Conservation (phyloP, 1,284 basidiomycete genomes). For the Malassezia sp. region DNA sequence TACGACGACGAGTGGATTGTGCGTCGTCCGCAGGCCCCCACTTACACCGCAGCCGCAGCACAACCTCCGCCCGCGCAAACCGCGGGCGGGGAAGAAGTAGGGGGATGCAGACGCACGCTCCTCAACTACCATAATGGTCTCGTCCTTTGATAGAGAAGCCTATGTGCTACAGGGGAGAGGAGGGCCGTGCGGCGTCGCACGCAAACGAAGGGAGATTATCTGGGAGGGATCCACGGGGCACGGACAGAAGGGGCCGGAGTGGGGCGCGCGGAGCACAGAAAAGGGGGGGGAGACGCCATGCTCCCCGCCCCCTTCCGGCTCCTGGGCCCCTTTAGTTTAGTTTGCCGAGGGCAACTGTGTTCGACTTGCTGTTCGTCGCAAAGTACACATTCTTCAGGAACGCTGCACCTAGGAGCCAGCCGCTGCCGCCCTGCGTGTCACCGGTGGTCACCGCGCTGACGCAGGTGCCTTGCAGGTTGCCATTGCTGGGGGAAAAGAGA, state of each 20-base stretch:
- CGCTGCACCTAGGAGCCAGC: constrained; percentile 57
- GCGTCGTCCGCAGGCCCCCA: not conserved
- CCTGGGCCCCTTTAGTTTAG: no score
- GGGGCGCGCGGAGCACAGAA: no score
- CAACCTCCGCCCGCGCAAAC: constrained; percentile 11
- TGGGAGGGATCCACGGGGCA: no score
- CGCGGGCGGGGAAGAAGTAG: not conserved
- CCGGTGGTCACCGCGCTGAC: constrained; percentile 63
- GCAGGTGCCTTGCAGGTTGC: constrained; percentile 58
- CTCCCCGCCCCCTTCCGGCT: no score
- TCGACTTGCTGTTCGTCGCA: constrained; percentile 59
- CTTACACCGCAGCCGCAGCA: constrained; percentile 11
- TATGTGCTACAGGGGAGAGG: not conserved
- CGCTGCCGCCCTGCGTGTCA: constrained; percentile 48
- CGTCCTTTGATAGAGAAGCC: not conserved
- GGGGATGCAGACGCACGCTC: not conserved
- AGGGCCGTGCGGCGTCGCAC: not conserved
- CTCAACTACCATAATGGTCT: not conserved
- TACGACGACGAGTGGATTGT: constrained; percentile 26
- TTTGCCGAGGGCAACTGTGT: constrained; percentile 59
- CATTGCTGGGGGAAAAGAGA: constrained; percentile 58
- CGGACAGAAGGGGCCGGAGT: not conserved
- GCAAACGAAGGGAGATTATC: no score
- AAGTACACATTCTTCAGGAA: constrained; percentile 50
- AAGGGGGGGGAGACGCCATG: no score